Evolutionary conservation across 2,329 filamentous ascomycete genomes (phyloP), one percentile per base, ranked within the genome.

Genomic region (Botrytis tulipae): DNA sequence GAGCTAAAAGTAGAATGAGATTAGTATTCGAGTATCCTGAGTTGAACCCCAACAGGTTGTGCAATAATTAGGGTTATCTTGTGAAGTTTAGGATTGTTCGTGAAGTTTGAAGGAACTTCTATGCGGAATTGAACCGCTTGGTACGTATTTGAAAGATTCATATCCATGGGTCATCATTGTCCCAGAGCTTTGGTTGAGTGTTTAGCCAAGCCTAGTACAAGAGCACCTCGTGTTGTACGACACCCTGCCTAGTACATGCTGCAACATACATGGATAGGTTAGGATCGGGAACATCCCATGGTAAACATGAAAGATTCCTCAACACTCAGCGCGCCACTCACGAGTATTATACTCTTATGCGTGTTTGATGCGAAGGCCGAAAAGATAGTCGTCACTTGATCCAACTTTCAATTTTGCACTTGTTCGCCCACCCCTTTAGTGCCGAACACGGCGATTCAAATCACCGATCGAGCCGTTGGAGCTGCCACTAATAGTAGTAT

Each of bases 1-100:
- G 91, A 69, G 92, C 90, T 92, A 80, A 79, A 76, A 54, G 63
- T 60, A 79, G 76, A 73, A 75, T 69, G 63, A 42, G 32, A 51
- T 63, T 51, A 63, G 42, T 37, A 63, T n/a, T 57, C 10, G 48
- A n/a, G 2, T 16, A 22, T 68, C 57, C 20, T 4, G 25, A 16
- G 35, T 14, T 22, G 5, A 25, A 9, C 35, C 20, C 25, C 16
- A 16, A 40, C 35, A 37, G 32, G 35, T 18, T 54, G 32, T 25
- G 42, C 40, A 57, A 42, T 22, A 54, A 32, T 14, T 18, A 35
- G 44, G 37, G 4, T 42, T 20, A 6, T 59, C 12, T 46, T 35
- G 35, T 62, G 37, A n/a, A 62, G 32, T 32, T 46, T 61, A 67
- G 66, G 20, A 46, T 46, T 20, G 44, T 46, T 46, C 18, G 35